Base-by-base conservation (phyloP, 768 basidiomycete species). In the Boletus rufocinnamomeus region DNA sequence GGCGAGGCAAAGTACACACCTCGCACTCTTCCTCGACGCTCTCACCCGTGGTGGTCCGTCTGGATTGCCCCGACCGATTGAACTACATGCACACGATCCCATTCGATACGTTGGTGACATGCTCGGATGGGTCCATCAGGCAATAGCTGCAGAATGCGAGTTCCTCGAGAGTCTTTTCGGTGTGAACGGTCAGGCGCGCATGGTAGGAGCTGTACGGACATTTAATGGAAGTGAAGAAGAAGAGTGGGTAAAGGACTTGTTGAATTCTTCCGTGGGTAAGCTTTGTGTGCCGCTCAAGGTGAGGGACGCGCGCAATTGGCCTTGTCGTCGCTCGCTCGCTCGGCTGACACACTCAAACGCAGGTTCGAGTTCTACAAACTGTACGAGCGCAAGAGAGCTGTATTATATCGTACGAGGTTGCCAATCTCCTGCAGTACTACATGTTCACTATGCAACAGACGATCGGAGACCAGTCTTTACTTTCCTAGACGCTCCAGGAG, bases 71-170 rank as follows among this genome's bases (percentile, higher is more conserved):
- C 84, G 95, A 6, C 93, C 96, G 1, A 98, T 99, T 61, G 97
- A 98, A 71, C 80, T 99, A 4, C 97, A 99, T 68, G 97, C 97
- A 0, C 97, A 99, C 66, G 97, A 99, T 70, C 96, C 97, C 0
- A 82, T 94, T 63, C 86, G 96, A 34, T 99, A 99, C 69, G 86
- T 96, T 16, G 97, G 97, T 16, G 96, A 98, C 74, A 98, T 98
- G 92, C 85, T 98, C 8, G 96, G 95, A 0, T 98, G 96, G 96
- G 87, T 98, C 1, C 96, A 99, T 73, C 97, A 98, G 61, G 84
- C 89, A 0, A 93, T 97, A 59, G 97, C 97, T 1, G 91, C 91
- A 1, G 97, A 99, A 69, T 88, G 88, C 45, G 97, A 98, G 75
- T n/a, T n/a, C n/a, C n/a, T n/a, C n/a, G n/a, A n/a, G n/a, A n/a